Base-by-base conservation (phyloP, 345 rosid genomes). In the Eucalyptus shirleyi region DNA sequence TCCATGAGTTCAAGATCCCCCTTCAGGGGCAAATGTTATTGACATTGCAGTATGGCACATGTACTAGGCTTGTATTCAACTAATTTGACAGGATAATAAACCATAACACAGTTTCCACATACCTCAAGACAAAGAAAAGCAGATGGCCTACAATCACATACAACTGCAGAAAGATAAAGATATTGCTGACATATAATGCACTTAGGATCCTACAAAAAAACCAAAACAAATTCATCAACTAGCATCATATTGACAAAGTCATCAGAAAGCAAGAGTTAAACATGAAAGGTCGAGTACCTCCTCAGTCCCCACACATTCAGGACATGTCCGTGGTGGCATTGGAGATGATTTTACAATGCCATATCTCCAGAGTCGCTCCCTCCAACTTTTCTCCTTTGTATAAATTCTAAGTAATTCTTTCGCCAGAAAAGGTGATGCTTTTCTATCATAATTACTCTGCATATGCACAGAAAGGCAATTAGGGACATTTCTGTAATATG, bases 51-150 rank as follows among this genome's bases (percentile, higher is more conserved):
- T 40, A 77, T 11, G 42, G 47, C 85, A 77, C 28, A 40, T 40
- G 47, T 77, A 77, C 30, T 77, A 40, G 47, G 85, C 47, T 40
- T 40, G 47, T 77, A 21, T 77, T 77, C 28, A 11, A 77, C 85
- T 40, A 40, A 77, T 19, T 42, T 77, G 81, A 34, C 86, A 88
- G 86, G 81, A 50, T 19, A 26, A 26, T 60, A 30, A 81, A 87
- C 51, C 26, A 91, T 51, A 87, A 37, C 42, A 65, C 42, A 87
- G 49, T n/a, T 80, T 77, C 45, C 47, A 77, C 92, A 88, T 94
- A 98, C 99, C 99, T 96, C 98, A 90, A 98, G 93, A 93, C 99
- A 98, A 87, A 93, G 97, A 91, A 89, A 96, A 90, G 96, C 92
- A 88, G 98, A 94, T 90, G 98, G 98, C 93, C 98, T 93, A 93